Evolutionary conservation across 495 filamentous ascomycete genomes (phyloP), one percentile per base, ranked within the genome.

Genomic region (Aspergillus conjunctus): DNA sequence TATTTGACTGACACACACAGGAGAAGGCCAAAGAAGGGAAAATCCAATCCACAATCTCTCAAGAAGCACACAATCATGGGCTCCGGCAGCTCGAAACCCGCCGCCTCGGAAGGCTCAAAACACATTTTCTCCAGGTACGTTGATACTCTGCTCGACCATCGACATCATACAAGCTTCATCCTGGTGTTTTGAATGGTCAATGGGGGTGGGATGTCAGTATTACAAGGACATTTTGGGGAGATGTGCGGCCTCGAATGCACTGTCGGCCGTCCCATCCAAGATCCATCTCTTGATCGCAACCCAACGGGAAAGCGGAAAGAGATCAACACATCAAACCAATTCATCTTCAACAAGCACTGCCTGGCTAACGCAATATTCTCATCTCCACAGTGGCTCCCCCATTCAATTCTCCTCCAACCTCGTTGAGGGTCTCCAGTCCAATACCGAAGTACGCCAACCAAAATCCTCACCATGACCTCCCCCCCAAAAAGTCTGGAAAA

Each of bases 351-450:
- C 15, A 14, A 7, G 0, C 37, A 4, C 48, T 33, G 51, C 26
- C 46, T 21, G 59, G 55, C 61, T 48, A 58, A 59, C 44, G 12
- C 31, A 18, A n/a, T 18, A 18, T 22, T 1, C 17, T 37, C 21
- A 26, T 26, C 9, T n/a, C 17, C 44, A 56, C 72, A 97, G 93
- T 68, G 82, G 90, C 72, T 85, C 88, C 26, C 91, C 93, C 56
- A 82, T 96, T 67, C 87, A 90, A 65, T 92, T 97, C 77, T 97
- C 93, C 56, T 85, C 88, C 63, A 86, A 88, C 72, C 81, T 98
- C 68, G 81, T 95, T 58, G 85, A 94, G 46, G 84, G 87, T 58
- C 83, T 98, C 59, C 88, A 97, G 66, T 82, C 83, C 61, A 95
- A 86, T 79, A 83, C 86, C 60, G 92, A 98, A 86, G 94, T 97